Evolutionary conservation across 2,329 filamentous ascomycete species (phyloP), one percentile per base, ranked within the genome.

Genomic region (Acephala macrosclerotiorum): DNA sequence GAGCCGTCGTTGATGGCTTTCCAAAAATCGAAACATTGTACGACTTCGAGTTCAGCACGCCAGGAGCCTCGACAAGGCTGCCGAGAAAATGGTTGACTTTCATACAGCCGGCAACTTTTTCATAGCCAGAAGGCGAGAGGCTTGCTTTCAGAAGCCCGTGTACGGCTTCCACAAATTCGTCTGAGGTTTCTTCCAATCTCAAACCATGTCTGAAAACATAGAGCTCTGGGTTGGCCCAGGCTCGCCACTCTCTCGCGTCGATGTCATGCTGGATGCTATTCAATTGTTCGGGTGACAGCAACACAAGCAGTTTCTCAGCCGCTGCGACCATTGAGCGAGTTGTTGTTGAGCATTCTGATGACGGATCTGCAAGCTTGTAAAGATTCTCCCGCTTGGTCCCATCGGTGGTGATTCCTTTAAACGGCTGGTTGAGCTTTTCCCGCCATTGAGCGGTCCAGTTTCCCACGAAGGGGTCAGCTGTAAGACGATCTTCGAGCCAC

Each of bases 1-100:
- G 65, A 22, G 47, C 53, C 2, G n/a, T 35, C 36, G 36, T 45
- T 14, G 67, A 67, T 14, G 65, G 60, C 12, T 47, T 60, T 38
- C 67, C 67, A 49, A 67, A 68, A n/a, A 69, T 49, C 9, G 53
- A 55, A 40, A 69, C 58, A 25, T 67, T 67, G 53, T 29, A 57
- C 3, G 29, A 33, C 4, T 57, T 33, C 18, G 29, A 6, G 33
- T 69, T 69, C 22, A 67, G 53, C 33, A 67, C 58, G 26, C 51
- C 60, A 16, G 25, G 35, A n/a, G 40, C 47, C 36, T 68, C 40
- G 20, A 58, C 57, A 33, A 68, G 29, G 7, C 64, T 42, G 25
- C 66, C 66, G 14, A 68, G 65, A 35, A 66, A 67, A 22, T 60
- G 49, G 36, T 66, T 68, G 22, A 61, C 47, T 45, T 53, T 66